These are phyloP conservation scores for Coniosporium apollinis DNA, from an alignment of 495 filamentous ascomycete genomes.

Conservation along the genomic window DNA sequence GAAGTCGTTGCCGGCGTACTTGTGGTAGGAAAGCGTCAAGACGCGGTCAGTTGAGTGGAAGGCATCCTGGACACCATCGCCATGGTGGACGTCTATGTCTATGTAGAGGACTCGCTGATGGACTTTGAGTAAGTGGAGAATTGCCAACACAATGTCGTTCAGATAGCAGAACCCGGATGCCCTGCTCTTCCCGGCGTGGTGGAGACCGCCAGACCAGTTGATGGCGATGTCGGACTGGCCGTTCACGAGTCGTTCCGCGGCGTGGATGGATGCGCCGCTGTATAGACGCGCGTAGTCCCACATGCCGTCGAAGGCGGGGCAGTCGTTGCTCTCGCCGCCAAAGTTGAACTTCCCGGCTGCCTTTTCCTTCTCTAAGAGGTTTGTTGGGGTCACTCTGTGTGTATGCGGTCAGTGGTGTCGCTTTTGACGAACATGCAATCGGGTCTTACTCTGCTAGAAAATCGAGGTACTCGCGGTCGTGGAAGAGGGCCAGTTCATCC, in stretches of 20 bases:
- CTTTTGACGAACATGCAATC: background rate
- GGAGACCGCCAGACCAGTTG: slow-evolving; percentile 98
- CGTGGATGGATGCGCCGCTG: slow-evolving; percentile 75
- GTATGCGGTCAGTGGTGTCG: background rate
- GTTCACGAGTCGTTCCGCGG: slow-evolving; percentile 73
- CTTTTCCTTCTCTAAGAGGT: slow-evolving; percentile 20
- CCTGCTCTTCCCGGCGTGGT: slow-evolving; percentile 90
- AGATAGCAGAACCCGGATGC: slow-evolving; percentile 96
- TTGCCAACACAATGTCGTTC: slow-evolving; percentile 94
- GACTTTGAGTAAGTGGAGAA: slow-evolving; percentile 73
- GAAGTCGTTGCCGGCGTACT: slow-evolving; percentile 59
- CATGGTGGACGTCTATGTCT: slow-evolving; percentile 96
- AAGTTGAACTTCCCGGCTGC: slow-evolving; percentile 50
- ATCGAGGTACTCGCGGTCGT: slow-evolving; percentile 75
- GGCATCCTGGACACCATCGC: slow-evolving; percentile 91
- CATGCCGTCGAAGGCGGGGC: slow-evolving; percentile 89
- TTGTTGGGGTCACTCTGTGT: slow-evolving; percentile 29
- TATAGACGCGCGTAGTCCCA: slow-evolving; percentile 93
- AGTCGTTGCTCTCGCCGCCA: slow-evolving; percentile 89
- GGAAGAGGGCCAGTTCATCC: slow-evolving; percentile 78
- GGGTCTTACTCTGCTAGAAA: slow-evolving; percentile 47
- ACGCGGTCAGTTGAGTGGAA: slow-evolving; percentile 95
- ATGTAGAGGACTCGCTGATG: slow-evolving; percentile 91
- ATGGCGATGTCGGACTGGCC: slow-evolving; percentile 86
- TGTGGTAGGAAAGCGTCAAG: slow-evolving; percentile 92